Percentiles rank a stretch among this genome's conserved stretches.
Conservation (phyloP, 2,329 filamentous ascomycete species). For the Hymenoscyphus albidus region DNA sequence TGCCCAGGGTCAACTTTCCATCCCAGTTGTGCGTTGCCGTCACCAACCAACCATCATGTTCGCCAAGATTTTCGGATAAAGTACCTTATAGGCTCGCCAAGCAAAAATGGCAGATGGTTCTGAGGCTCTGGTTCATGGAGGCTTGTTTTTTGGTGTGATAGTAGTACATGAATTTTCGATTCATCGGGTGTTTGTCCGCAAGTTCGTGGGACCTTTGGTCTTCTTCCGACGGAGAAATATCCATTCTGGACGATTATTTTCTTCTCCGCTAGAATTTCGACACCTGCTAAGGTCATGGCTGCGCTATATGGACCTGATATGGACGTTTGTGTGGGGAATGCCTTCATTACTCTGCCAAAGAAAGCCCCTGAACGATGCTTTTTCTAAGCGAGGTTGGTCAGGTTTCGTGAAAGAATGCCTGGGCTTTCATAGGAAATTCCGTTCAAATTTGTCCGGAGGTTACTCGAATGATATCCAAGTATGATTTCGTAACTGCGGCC, state of each 20-base stretch:
- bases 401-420: background rate
- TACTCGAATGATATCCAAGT: background rate
- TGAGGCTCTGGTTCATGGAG: background rate
- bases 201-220: background rate
- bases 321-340: background rate
- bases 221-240: background rate
- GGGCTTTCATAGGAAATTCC: background rate
- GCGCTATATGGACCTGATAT: background rate
- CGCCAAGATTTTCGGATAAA: background rate
- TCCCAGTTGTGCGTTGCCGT: background rate
- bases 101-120: background rate
- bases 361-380: background rate
- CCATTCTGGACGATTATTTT: background rate
- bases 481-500: background rate
- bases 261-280: background rate
- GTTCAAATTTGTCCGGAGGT: background rate
- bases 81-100: background rate
- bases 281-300: background rate
- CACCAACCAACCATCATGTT: background rate
- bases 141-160: background rate
- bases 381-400: background rate
- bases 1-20: background rate
- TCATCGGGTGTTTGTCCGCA: background rate
- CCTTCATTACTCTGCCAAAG: background rate
- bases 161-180: background rate